These are phyloP conservation scores for Populus euphratica DNA, from an alignment of 345 rosid species.

Conservation along the genomic window DNA sequence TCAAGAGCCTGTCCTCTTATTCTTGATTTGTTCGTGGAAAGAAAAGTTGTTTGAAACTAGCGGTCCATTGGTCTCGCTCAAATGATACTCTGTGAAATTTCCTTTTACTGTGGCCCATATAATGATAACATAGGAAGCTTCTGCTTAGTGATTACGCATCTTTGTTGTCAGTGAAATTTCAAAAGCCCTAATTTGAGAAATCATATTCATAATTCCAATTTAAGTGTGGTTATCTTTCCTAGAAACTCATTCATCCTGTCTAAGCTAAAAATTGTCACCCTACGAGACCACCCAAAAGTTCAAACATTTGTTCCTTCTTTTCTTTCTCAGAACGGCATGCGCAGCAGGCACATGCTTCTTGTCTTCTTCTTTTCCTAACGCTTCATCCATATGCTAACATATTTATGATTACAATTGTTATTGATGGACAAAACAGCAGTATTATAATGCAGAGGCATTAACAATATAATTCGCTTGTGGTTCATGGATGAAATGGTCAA, in stretches of 20 bases:
- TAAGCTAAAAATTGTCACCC: neutral
- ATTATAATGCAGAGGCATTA: neutral
- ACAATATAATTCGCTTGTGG: neutral
- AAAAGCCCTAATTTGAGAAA: neutral
- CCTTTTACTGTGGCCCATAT: slow-evolving; percentile 6
- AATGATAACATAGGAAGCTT: slow-evolving; percentile 14
- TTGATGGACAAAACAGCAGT: neutral
- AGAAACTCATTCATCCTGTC: no score
- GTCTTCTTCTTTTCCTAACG: neutral
- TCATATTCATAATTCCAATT: neutral
- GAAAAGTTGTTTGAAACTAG: neutral
- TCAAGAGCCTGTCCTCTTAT: neutral
- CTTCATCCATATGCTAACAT: neutral
- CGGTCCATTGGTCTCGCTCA: neutral
- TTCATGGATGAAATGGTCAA: neutral
- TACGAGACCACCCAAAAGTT: no score
- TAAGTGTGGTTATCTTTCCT: no score
- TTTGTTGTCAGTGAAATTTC: neutral
- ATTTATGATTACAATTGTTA: no score
- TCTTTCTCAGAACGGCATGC: neutral
- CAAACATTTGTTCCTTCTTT: neutral
- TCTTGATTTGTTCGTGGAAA: slow-evolving; percentile 1
- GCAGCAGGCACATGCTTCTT: neutral
- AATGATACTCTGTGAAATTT: slow-evolving; percentile 21
- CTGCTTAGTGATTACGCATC: neutral